Evolutionary conservation across 2,329 filamentous ascomycete genomes (phyloP).

Genomic region (Paecilomyces sp.): DNA sequence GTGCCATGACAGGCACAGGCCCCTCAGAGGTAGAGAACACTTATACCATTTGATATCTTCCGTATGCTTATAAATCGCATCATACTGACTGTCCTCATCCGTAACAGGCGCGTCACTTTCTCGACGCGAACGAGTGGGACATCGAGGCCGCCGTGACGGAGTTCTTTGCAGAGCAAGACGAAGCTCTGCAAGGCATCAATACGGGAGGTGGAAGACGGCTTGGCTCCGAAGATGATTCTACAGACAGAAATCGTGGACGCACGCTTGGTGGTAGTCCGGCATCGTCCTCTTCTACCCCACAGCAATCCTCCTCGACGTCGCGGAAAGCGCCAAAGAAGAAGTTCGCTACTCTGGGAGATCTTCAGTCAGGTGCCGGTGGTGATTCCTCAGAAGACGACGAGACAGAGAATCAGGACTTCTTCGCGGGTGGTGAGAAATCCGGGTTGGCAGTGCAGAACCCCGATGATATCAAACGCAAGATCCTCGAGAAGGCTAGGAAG

Average conservation of each 20-base stretch:
- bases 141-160: slow-evolving; percentile 55
- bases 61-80: neutral
- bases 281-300: slow-evolving; percentile 21
- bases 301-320: slow-evolving; percentile 19
- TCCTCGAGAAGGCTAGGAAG: slow-evolving; percentile 41
- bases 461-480: slow-evolving; percentile 46
- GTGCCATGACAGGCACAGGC: slow-evolving; percentile 47
- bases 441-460: slow-evolving; percentile 62
- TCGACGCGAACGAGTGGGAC: slow-evolving; percentile 61
- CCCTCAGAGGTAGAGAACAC: slow-evolving; percentile 38
- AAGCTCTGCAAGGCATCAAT: slow-evolving; percentile 26
- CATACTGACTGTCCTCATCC: neutral
- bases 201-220: slow-evolving; percentile 16
- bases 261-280: slow-evolving; percentile 25
- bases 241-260: slow-evolving; percentile 17
- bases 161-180: slow-evolving; percentile 49
- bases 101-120: slow-evolving; percentile 59
- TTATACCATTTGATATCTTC: neutral
- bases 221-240: slow-evolving; percentile 13
- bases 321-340: slow-evolving; percentile 33
- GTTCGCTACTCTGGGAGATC: slow-evolving; percentile 42
- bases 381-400: slow-evolving; percentile 46
- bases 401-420: slow-evolving; percentile 50
- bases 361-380: slow-evolving; percentile 29
- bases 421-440: slow-evolving; percentile 61